Evolutionary conservation across 2,329 filamentous ascomycete species (phyloP), one percentile per base, ranked within the genome.

Genomic region (Sporothrix pallida): DNA sequence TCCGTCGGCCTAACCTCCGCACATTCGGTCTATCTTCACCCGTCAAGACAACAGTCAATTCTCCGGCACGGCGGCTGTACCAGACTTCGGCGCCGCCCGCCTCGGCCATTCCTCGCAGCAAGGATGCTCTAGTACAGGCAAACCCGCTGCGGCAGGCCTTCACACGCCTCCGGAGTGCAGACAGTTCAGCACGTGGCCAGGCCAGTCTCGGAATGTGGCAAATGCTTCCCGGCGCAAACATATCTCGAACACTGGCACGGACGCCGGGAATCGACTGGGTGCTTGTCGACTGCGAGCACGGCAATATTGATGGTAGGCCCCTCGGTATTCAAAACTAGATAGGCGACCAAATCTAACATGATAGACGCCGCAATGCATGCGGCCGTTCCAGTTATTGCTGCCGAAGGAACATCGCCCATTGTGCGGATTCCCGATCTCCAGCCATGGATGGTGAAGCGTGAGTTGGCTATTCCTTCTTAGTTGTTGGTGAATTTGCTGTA

Each of bases 201-300:
- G 58, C 74, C 6, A 85, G 87, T 68, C 83, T 89, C 76, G 89
- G 89, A 3, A 83, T 87, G 71, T 91, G 88, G 89, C 89, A 91
- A 81, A 89, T 89, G 84, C 81, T 91, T 72, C 89, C 89, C 0
- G 87, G 88, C 0, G 83, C 85, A 62, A 90, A 90, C 75, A 81
- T 90, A 13, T 88, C 89, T 5, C 84, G 89, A 71, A 80, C 86
- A 20, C 82, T 93, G 67, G 90, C 91, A 1, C 83, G 88, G 72
- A 86, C 86, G 2, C 81, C 86, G 1, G 90, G 89, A 0, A 85
- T 90, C 1, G 90, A 92, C 78, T 92, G 90, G 86, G 87, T 93
- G 10, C 83, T 91, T 80, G 87, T 88, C 37, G 87, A 88, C 78
- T 87, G 86, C 77, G 86, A 87, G 74, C 87, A 89, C 78, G 87